Evolutionary conservation across 257 asterid genomes (phyloP).

Genomic region (Petunia axillaris): DNA sequence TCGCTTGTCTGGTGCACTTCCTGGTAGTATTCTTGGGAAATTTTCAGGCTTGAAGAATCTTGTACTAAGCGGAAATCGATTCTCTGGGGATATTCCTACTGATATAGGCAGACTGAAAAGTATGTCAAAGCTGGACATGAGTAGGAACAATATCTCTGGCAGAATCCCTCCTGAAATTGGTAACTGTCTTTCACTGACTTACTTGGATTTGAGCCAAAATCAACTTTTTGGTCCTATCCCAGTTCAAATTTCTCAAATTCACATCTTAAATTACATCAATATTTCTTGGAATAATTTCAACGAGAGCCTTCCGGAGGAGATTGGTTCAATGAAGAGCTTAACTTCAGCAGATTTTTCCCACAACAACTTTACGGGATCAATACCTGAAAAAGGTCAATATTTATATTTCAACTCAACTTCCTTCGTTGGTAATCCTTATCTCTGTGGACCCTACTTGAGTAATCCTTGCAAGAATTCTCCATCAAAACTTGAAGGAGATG

Average conservation of each 20-base stretch:
- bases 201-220: constrained; percentile 49
- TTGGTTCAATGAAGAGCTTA: constrained; percentile 50
- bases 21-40: constrained; percentile 36
- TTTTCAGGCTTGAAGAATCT: constrained; percentile 45
- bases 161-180: constrained; percentile 40
- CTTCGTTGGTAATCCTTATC: constrained; percentile 47
- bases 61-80: constrained; percentile 38
- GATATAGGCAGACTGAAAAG: constrained; percentile 40
- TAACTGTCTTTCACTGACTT: constrained; percentile 41
- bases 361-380: constrained; percentile 51
- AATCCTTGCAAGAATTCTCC: constrained; percentile 34
- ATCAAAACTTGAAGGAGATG: constrained; percentile 19
- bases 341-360: constrained; percentile 59
- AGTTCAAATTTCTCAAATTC: constrained; percentile 43
- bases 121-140: constrained; percentile 43
- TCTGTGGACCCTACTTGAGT: constrained; percentile 38
- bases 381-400: constrained; percentile 53
- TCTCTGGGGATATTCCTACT: constrained; percentile 44
- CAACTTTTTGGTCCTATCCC: constrained; percentile 51
- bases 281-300: constrained; percentile 48
- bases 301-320: constrained; percentile 45
- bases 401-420: constrained; percentile 46
- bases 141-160: constrained; percentile 45
- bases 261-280: constrained; percentile 47
- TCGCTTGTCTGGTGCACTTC: constrained; percentile 41